Percentiles rank a stretch among this genome's conserved stretches.
phyloP scores from a whole-genome alignment of 2,329 filamentous ascomycete genomes.

The Ramularia collo-cygni region DNA sequence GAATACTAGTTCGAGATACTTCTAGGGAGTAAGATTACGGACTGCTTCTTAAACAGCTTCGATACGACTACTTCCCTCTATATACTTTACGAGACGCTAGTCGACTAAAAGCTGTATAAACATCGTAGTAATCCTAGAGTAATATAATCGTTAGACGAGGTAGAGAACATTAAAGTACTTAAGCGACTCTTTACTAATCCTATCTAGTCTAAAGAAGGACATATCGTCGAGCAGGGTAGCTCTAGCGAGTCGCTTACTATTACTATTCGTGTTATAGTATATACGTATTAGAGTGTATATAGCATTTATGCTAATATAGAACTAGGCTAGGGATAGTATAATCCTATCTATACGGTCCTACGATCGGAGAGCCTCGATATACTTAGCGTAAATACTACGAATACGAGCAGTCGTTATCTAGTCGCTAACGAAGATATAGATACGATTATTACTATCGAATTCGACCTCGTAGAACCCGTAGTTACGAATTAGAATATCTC shows the following conservation, averaged over 20 bases:
- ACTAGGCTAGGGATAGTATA: neutral
- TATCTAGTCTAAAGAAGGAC: neutral
- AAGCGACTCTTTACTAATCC: neutral
- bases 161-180: conserved; percentile 1
- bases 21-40: neutral
- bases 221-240: neutral
- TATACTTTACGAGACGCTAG: neutral
- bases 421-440: neutral
- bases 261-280: conserved; percentile 1
- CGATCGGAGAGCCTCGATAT: neutral
- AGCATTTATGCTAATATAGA: neutral
- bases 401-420: neutral
- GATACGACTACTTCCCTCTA: neutral
- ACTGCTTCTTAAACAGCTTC: neutral
- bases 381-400: neutral
- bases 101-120: conserved; percentile 1
- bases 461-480: neutral
- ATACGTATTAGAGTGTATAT: neutral
- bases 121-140: conserved; percentile 1
- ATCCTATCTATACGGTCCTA: neutral
- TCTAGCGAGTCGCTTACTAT: neutral
- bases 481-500: conserved; percentile 1
- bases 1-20: conserved; percentile 1
- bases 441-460: neutral
- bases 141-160: neutral